Evolutionary conservation across 371 early-diverging fungal genomes (phyloP).

Genomic region (Syncephalastrum racemosum): DNA sequence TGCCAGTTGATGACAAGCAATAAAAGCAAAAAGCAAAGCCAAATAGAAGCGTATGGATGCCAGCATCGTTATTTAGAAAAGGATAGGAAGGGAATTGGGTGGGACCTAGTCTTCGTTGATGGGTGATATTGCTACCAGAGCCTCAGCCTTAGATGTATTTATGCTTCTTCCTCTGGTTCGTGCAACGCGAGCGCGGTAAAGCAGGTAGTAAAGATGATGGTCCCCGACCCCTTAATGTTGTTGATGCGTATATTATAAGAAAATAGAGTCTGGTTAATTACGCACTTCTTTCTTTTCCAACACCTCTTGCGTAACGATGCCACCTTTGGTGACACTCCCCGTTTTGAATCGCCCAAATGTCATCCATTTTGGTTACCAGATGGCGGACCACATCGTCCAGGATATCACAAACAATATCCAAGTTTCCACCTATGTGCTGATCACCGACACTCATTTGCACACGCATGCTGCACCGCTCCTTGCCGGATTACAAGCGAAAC

Average conservation of each 20-base stretch:
- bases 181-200: conserved; percentile 1
- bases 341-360: conserved; percentile 21
- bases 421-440: conserved; percentile 75
- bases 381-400: conserved; percentile 65
- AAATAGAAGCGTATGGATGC: no score
- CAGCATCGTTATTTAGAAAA: no score
- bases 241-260: no score
- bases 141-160: neutral
- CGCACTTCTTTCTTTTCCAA: conserved; percentile 3
- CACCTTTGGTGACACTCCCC: conserved; percentile 16
- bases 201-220: neutral
- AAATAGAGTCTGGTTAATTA: no score
- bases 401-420: conserved; percentile 63
- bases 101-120: no score
- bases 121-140: no score
- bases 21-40: no score
- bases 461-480: conserved; percentile 40
- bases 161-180: neutral
- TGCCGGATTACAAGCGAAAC: conserved; percentile 4
- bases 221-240: neutral
- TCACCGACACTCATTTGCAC: conserved; percentile 84
- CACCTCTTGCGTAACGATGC: conserved; percentile 1
- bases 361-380: conserved; percentile 68
- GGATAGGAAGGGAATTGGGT: no score
- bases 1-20: no score